phyloP scores from a whole-genome alignment of 495 filamentous ascomycete genomes.

The Pseudoneurospora amorphoporcata region DNA sequence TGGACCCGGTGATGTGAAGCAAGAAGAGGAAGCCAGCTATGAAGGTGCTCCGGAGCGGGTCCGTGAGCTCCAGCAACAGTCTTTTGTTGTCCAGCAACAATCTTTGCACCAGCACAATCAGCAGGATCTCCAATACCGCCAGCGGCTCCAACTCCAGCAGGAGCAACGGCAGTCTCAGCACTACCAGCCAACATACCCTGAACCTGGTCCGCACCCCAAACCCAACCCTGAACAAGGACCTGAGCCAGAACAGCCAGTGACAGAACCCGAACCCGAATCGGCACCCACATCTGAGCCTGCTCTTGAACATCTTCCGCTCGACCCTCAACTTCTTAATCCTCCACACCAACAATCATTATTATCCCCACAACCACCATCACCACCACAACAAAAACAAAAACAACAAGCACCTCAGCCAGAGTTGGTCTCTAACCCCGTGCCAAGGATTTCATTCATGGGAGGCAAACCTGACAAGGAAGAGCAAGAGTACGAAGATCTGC shows the following conservation, averaged over 20 bases:
- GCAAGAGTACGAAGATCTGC: not conserved
- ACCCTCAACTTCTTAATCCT: not conserved
- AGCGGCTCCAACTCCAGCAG: not conserved
- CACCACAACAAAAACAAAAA: not conserved
- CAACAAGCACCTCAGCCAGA: not conserved
- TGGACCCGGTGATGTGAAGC: not conserved
- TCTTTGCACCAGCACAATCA: not conserved
- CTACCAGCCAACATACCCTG: not conserved
- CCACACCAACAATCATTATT: not conserved
- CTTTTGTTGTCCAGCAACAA: not conserved
- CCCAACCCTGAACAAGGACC: slow-evolving; percentile 1
- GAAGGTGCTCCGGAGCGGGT: slow-evolving; percentile 3
- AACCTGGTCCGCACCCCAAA: not conserved
- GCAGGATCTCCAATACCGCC: not conserved
- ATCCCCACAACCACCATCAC: not conserved
- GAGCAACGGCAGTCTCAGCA: not conserved
- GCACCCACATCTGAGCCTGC: slow-evolving; percentile 1
- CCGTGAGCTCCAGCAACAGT: not conserved
- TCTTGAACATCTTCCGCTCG: not conserved
- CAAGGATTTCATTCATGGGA: not conserved
- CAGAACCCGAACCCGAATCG: not conserved
- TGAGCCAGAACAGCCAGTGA: slow-evolving; percentile 7
- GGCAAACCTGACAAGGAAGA: not conserved
- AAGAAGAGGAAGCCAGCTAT: slow-evolving; percentile 29
- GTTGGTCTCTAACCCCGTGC: not conserved